Conservation (phyloP, 2,329 filamentous ascomycete genomes). For the Knoxdaviesia capensis region DNA sequence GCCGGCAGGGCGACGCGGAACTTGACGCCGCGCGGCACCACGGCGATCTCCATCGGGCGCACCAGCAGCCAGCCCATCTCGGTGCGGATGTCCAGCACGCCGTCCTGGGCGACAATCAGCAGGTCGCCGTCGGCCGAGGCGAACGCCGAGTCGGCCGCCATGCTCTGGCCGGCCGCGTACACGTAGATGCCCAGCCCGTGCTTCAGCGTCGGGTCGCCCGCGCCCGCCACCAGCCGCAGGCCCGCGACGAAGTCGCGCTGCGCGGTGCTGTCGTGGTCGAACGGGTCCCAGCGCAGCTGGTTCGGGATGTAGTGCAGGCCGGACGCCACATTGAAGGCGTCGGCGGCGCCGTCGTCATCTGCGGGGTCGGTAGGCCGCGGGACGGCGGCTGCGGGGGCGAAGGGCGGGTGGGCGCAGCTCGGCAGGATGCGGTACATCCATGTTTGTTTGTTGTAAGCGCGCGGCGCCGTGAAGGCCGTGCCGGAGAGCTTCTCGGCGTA, state of each 20-base stretch:
- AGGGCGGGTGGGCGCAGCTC: slow-evolving; percentile 39
- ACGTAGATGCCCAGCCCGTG: slow-evolving; percentile 56
- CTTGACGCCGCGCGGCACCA: slow-evolving; percentile 48
- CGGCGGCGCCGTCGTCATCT: slow-evolving; percentile 6
- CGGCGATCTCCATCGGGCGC: slow-evolving; percentile 50
- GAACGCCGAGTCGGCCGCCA: slow-evolving; percentile 49
- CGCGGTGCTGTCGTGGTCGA: slow-evolving; percentile 42
- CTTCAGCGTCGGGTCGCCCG: slow-evolving; percentile 58
- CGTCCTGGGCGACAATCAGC: slow-evolving; percentile 51
- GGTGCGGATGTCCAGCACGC: slow-evolving; percentile 49
- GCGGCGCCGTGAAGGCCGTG: slow-evolving; percentile 49
- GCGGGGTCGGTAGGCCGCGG: slow-evolving; percentile 5
- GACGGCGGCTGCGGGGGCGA: slow-evolving; percentile 20
- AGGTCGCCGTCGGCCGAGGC: slow-evolving; percentile 67
- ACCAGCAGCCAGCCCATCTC: slow-evolving; percentile 50
- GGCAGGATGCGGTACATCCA: slow-evolving; percentile 55
- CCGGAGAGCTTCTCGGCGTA: slow-evolving; percentile 67
- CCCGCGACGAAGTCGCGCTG: slow-evolving; percentile 25
- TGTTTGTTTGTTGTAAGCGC: slow-evolving; percentile 47
- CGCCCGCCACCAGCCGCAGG: slow-evolving; percentile 52
- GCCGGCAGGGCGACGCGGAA: slow-evolving; percentile 44
- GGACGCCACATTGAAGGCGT: slow-evolving; percentile 6
- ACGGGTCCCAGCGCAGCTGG: slow-evolving; percentile 61
- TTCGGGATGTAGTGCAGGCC: slow-evolving; percentile 60
- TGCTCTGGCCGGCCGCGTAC: slow-evolving; percentile 54